Conservation (phyloP, 225 moss, liverwort and hornwort genomes). For the Polytrichum commune region DNA sequence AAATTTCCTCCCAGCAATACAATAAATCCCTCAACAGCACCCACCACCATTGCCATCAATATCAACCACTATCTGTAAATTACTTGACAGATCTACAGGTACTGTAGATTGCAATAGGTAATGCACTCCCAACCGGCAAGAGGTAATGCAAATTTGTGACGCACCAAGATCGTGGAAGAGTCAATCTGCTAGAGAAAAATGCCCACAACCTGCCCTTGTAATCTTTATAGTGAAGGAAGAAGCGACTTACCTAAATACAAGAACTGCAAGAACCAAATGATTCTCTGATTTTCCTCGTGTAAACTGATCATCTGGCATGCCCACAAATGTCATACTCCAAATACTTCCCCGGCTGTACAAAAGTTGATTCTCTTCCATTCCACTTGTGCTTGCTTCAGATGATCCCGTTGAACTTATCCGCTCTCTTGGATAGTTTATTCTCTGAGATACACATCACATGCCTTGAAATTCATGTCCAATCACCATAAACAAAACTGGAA, state of each 20-base stretch:
- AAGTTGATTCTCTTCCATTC: constrained; percentile 32
- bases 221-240: not conserved
- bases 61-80: no score
- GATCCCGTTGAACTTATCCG: constrained; percentile 37
- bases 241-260: constrained; percentile 61
- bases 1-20: no score
- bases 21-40: no score
- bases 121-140: not conserved
- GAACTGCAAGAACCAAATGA: constrained; percentile 57
- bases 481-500: no score
- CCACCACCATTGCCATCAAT: no score
- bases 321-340: constrained; percentile 96
- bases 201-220: no score
- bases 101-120: no score
- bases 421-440: constrained; percentile 66
- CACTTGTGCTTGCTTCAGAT: constrained; percentile 46
- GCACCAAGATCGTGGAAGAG: no score
- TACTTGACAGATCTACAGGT: no score
- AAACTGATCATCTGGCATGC: constrained; percentile 48
- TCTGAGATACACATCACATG: constrained; percentile 20
- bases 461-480: no score
- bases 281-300: constrained; percentile 30
- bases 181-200: no score
- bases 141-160: no score
- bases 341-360: constrained; percentile 72